Evolutionary conservation across 2,329 filamentous ascomycete genomes (phyloP), one percentile per base, ranked within the genome.

Genomic region (Fusarium anguioides): DNA sequence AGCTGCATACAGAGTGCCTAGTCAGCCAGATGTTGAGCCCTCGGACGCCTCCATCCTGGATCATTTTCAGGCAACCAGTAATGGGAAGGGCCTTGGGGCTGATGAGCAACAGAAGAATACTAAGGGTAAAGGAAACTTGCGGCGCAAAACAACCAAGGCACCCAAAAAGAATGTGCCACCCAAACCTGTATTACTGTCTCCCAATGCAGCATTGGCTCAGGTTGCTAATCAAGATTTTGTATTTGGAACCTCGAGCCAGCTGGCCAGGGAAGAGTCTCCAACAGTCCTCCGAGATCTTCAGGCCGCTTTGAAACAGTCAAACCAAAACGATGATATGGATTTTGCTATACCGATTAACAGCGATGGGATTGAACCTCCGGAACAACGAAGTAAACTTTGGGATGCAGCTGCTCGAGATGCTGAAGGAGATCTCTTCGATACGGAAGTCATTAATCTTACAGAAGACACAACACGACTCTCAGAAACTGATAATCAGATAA

Each of bases 231-330:
- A 96, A 75, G 88, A 94, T 60, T 92, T 94, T 73, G 79, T 96
- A 0, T 97, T 97, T 77, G 93, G 93, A 2, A 96, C 93, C 0
- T 94, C 91, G 2, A 96, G 93, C 75, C 93, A 97, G 75, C 80
- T 97, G 23, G 90, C 89, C 15, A 81, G 85, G 53, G 91, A 93
- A 56, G 87, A 93, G 33, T 92, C 91, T 0, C 91, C 91, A 0
- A 86, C 85, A 0, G 84, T 89, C 23, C 76, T 92, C 17, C 83
- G 84, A 27, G 85, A 91, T 42, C 77, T 92, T 20, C 87, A 91
- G 51, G 74, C 81, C 51, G 89, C 88, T 2, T 84, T 91, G 65
- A 83, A 82, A 63, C 81, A 81, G 35, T 92, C 89, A 0, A 89
- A 87, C 29, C 59, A 73, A 3, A 70, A 77, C 17, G 75, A 78